Percentiles rank a stretch among this genome's conserved stretches.
These are phyloP conservation scores for Phytophthora ohioensis DNA, from an alignment of 352 stramenopile species.

Conservation along the genomic window DNA sequence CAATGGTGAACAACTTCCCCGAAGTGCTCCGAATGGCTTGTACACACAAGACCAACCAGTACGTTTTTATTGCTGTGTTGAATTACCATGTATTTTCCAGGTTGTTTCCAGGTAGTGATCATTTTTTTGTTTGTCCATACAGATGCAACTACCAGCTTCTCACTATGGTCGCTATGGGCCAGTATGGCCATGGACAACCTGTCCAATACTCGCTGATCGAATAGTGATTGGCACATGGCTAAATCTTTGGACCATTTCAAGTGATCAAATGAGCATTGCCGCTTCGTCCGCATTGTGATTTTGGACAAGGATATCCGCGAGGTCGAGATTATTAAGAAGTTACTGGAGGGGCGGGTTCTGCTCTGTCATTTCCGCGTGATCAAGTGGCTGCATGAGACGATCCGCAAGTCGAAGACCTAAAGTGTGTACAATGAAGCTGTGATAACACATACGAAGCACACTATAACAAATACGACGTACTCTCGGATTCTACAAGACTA, in stretches of 20 bases:
- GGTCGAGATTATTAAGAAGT: constrained; percentile 8
- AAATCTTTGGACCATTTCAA: constrained; percentile 21
- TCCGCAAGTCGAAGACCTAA: constrained; percentile 7
- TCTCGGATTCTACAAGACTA: not conserved
- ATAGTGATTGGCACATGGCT: constrained; percentile 10
- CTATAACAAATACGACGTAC: constrained; percentile 23
- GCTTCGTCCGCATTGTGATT: constrained; percentile 12
- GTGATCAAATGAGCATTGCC: constrained; percentile 17
- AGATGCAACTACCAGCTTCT: constrained; percentile 28
- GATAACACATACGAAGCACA: constrained; percentile 15
- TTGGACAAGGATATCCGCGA: constrained; percentile 22
- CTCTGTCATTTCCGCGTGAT: constrained; percentile 23
- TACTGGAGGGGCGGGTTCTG: not conserved
- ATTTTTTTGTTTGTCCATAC: not conserved
- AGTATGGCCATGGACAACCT: constrained; percentile 4
- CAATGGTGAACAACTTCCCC: constrained; percentile 8
- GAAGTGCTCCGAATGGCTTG: constrained; percentile 20
- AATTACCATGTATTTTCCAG: not conserved
- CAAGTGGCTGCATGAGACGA: constrained; percentile 20
- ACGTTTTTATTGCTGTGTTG: not conserved
- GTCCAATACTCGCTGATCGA: constrained; percentile 24
- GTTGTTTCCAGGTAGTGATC: not conserved
- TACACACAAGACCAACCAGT: constrained; percentile 27
- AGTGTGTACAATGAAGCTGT: constrained; percentile 6
- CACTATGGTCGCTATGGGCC: constrained; percentile 8